Base-by-base conservation (phyloP, 495 filamentous ascomycete genomes). In the Antarctomyces pellizariae region DNA sequence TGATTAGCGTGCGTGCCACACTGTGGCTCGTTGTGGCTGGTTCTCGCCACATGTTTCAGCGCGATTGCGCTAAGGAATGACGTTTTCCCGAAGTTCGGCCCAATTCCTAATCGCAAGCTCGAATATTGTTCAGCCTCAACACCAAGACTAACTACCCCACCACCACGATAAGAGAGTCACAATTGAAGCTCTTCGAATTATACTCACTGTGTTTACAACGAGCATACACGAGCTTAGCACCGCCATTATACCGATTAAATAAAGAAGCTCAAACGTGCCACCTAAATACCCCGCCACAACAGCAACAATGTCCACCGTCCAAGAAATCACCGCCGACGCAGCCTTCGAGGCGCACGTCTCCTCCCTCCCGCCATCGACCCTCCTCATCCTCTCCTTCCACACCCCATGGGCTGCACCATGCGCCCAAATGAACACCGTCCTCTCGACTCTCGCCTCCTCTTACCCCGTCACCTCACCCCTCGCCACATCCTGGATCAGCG, bases 401-500 rank as follows among this genome's bases (percentile, higher is more conserved):
- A 75, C 89, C 0, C 73, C 80, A 39, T 95, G 89, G 86, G 86
- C 89, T n/a, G 78, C 75, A 16, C 86, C 82, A 7, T 95, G 86
- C 56, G 62, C 73, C 29, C 82, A 91, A 50, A 92, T 92, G 82
- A 62, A 65, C 36, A 69, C 64, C n/a, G 72, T 92, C 30, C 69
- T 99, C 31, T 53, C 60, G 39, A 71, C 77, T 16, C 72, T 99
- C 31, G 82, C 83, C 29, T 62, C 65, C 35, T 73, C 80, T 36
- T 84, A 86, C 51, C 64, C 75, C 27, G 57, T 56, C 16, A 59
- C 63, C 28, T 46, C 56, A 22, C 70, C 75, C 11, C 65, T 59
- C 1, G 52, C 59, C 19, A 67, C 78, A 37, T 67, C 67, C 36
- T 99, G 92, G 69, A 57, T 86, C 32, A 69, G 66, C 38, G 61